phyloP scores from a whole-genome alignment of 352 stramenopile genomes.

The Saprolegnia parasitica region DNA sequence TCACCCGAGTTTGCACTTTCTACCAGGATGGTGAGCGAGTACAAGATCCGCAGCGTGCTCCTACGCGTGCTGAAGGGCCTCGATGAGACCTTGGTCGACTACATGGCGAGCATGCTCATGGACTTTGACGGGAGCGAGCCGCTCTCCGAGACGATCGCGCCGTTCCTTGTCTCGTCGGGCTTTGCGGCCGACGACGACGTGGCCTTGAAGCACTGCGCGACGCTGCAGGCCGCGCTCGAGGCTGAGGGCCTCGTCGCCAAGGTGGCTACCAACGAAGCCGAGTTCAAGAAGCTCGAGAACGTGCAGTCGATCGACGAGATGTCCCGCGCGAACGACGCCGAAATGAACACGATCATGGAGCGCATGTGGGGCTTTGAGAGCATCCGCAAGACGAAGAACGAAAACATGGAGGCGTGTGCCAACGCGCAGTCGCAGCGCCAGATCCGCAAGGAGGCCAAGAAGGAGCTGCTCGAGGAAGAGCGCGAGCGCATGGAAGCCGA shows the following conservation, averaged over 20 bases:
- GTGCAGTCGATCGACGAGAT: conserved; percentile 68
- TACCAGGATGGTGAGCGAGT: conserved; percentile 7
- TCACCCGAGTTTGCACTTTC: conserved; percentile 2
- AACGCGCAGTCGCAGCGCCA: conserved; percentile 74
- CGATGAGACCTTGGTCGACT: conserved; percentile 68
- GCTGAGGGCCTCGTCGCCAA: conserved; percentile 18
- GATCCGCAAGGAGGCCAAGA: conserved; percentile 71
- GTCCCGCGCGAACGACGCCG: conserved; percentile 45
- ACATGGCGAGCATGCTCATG: conserved; percentile 53
- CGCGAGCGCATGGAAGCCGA: conserved; percentile 52
- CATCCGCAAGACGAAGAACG: conserved; percentile 72
- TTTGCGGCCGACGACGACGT: conserved; percentile 44
- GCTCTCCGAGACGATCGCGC: conserved; percentile 57
- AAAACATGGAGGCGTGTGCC: conserved; percentile 66
- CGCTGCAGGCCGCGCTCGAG: conserved; percentile 39
- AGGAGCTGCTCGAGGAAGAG: conserved; percentile 59
- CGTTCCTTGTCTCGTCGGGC: conserved; percentile 59
- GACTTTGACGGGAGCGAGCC: conserved; percentile 38
- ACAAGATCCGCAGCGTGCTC: conserved; percentile 36
- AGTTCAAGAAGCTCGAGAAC: conserved; percentile 44
- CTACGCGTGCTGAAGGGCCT: conserved; percentile 46
- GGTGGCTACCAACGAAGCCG: conserved; percentile 9
- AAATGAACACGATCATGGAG: conserved; percentile 63
- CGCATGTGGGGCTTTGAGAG: conserved; percentile 85
- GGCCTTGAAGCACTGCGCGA: conserved; percentile 39